Evolutionary conservation across 371 early-diverging fungal genomes (phyloP).

Genomic region (Mycotypha africana): DNA sequence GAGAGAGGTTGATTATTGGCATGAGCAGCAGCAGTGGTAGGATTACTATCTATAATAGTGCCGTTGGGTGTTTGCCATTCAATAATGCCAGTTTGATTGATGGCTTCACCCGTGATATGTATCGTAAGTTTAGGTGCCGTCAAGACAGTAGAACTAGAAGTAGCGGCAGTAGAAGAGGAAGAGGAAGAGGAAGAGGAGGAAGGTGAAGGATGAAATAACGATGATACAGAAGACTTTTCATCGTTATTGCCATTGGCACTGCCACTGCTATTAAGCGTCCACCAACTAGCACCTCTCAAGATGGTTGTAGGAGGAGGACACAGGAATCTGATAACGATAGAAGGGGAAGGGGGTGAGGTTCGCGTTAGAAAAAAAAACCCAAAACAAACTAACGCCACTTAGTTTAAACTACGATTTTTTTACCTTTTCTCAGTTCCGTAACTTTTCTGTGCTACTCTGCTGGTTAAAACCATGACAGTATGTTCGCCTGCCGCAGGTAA

Average conservation of each 20-base stretch:
- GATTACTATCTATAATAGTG: no score
- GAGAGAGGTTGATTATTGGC: constrained; percentile 6
- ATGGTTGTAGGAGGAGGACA: constrained; percentile 77
- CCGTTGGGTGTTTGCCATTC: constrained; percentile 42
- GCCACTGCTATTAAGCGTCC: no score
- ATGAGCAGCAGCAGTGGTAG: no score
- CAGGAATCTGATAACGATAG: neutral
- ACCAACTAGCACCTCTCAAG: constrained; percentile 65
- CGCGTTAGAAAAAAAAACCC: constrained; percentile 20
- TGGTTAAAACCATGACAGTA: constrained; percentile 59
- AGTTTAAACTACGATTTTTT: no score
- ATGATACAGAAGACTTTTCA: no score
- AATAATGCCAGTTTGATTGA: constrained; percentile 16
- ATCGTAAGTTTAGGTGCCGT: constrained; percentile 18
- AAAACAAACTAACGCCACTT: no score
- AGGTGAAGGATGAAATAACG: no score
- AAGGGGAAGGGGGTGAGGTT: constrained; percentile 15
- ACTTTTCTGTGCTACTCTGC: constrained; percentile 73
- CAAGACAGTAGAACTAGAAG: neutral
- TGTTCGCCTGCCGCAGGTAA: constrained; percentile 45
- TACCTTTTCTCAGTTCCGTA: constrained; percentile 72
- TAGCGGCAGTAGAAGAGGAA: constrained; percentile 1
- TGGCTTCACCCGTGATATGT: constrained; percentile 25
- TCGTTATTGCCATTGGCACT: neutral
- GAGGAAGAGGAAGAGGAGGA: no score